Percentiles rank a stretch among this genome's conserved stretches.
Conservation (phyloP, 2,329 filamentous ascomycete species). For the Sclerotinia subarctica region DNA sequence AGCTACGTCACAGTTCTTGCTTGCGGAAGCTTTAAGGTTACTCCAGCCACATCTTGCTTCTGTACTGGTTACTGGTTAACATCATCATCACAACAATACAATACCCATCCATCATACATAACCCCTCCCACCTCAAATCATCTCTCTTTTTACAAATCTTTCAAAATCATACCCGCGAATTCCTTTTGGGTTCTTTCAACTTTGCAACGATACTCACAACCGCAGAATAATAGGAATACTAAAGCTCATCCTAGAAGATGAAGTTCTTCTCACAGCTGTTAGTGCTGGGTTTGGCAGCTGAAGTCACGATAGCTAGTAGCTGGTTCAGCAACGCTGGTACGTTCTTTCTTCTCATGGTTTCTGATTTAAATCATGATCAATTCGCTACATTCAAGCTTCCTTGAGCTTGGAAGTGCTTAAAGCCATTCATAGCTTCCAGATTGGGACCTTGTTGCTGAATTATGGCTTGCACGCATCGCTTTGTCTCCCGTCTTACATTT, state of each 20-base stretch:
- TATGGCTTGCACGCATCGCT: neutral
- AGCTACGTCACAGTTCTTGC: conserved; percentile 1
- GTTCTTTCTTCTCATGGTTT: conserved; percentile 39
- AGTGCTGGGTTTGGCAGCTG: conserved; percentile 67
- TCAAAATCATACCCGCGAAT: neutral
- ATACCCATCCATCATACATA: neutral
- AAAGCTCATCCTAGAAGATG: conserved; percentile 50
- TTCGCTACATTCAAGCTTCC: conserved; percentile 9
- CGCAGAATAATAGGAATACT: neutral
- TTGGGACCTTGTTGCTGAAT: neutral
- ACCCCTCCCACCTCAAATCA: neutral
- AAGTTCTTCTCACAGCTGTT: conserved; percentile 71
- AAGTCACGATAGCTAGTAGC: conserved; percentile 67
- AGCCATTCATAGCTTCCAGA: neutral
- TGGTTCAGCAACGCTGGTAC: conserved; percentile 87
- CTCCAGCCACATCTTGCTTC: conserved; percentile 9
- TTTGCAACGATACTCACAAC: neutral
- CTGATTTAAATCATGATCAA: neutral
- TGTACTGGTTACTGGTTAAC: too few relatives aligned
- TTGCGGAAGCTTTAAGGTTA: conserved; percentile 13
- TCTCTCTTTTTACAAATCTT: neutral
- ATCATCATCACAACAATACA: too few relatives aligned
- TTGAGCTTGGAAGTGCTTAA: conserved; percentile 12
- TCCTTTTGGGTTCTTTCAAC: neutral
- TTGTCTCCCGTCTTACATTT: conserved; percentile 5